These are phyloP conservation scores for Verbascum thapsus DNA, from an alignment of 257 asterid species.

Conservation along the genomic window DNA sequence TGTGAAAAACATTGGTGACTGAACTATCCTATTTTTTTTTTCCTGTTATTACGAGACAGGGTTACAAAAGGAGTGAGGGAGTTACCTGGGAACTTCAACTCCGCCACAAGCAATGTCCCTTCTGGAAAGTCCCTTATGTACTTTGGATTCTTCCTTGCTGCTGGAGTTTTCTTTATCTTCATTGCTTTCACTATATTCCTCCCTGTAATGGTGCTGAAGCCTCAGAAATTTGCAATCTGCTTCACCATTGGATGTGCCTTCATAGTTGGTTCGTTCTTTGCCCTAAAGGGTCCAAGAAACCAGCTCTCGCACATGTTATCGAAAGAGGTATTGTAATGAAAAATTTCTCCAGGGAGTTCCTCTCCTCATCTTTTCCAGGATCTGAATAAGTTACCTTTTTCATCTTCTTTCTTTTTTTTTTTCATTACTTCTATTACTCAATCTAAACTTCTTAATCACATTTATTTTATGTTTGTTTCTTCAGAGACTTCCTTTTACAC, in stretches of 20 bases:
- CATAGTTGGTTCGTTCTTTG: conserved; percentile 80
- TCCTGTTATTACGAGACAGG: conserved; percentile 39
- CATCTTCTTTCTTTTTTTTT: background rate
- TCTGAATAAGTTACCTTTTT: background rate
- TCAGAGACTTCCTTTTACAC: conserved; percentile 83
- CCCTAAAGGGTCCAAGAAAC: conserved; percentile 77
- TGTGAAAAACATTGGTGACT: background rate
- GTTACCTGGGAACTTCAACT: conserved; percentile 74
- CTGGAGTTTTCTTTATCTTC: conserved; percentile 80
- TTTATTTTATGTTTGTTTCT: conserved; percentile 16
- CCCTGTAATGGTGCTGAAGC: conserved; percentile 87
- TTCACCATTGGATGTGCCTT: conserved; percentile 86
- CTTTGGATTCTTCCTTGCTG: conserved; percentile 67
- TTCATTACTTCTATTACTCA: background rate
- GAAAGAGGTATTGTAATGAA: conserved; percentile 58
- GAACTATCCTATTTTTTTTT: background rate
- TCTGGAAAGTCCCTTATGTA: conserved; percentile 76
- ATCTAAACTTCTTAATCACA: conserved; percentile 2
- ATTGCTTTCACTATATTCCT: conserved; percentile 83
- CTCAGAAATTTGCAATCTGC: conserved; percentile 91
- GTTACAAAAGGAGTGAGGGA: conserved; percentile 74
- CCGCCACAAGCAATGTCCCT: conserved; percentile 70
- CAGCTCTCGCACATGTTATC: conserved; percentile 85
- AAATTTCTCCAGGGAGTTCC: background rate
- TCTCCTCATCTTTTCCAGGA: background rate